A percentile compares a stretch with the other conserved stretches of the same genome.
These are phyloP conservation scores for Draba incana DNA, from an alignment of 345 rosid genomes.

Conservation along the genomic window DNA sequence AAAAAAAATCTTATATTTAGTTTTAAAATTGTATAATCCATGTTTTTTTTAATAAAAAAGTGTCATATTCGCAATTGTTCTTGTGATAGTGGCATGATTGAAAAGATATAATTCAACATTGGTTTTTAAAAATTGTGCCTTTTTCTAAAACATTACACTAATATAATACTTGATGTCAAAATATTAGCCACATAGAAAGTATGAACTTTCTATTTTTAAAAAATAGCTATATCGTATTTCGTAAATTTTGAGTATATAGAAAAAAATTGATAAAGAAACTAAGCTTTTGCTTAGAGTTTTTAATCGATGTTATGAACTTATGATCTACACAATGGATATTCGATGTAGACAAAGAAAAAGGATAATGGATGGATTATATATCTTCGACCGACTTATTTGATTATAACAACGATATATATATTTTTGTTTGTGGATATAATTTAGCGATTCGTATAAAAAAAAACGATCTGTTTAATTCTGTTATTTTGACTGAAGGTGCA, in stretches of 20 bases:
- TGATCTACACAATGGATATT: background rate
- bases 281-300: background rate
- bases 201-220: too few species aligned
- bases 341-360: background rate
- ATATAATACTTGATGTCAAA: too few species aligned
- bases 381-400: background rate
- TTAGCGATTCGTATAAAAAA: background rate
- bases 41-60: too few species aligned
- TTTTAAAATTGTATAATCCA: too few species aligned
- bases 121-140: too few species aligned
- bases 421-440: background rate
- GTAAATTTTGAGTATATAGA: background rate
- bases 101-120: too few species aligned
- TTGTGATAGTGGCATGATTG: too few species aligned
- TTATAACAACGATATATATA: background rate
- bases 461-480: constrained; percentile 1
- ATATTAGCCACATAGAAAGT: too few species aligned
- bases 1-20: too few species aligned
- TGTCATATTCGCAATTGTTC: too few species aligned
- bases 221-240: background rate
- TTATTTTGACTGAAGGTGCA: background rate
- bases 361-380: background rate
- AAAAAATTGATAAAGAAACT: background rate
- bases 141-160: too few species aligned
- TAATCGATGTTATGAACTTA: too few species aligned